A percentile compares a stretch with the other conserved stretches of the same genome.
phyloP scores from a whole-genome alignment of 805 yeast genomes.

The Candida railenensis region DNA sequence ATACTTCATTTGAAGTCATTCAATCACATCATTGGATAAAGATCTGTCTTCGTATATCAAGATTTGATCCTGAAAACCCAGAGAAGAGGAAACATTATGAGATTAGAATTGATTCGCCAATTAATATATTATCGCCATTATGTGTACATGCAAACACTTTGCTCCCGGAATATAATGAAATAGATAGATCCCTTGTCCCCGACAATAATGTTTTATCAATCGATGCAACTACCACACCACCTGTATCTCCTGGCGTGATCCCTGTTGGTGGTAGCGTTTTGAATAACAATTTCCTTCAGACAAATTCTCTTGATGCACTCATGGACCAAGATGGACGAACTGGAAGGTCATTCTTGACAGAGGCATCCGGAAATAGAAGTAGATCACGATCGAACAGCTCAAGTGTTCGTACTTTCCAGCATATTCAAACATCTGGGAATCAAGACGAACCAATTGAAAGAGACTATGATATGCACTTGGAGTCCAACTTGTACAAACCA shows the following conservation, averaged over 20 bases:
- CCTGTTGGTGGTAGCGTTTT: conserved; percentile 34
- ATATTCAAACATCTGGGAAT: conserved; percentile 21
- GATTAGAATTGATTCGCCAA: conserved; percentile 91
- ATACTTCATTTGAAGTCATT: conserved; percentile 75
- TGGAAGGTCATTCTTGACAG: conserved; percentile 7
- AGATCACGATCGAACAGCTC: conserved; percentile 5
- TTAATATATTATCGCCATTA: conserved; percentile 71
- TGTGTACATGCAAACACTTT: conserved; percentile 82
- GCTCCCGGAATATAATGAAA: conserved; percentile 61
- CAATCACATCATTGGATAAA: conserved; percentile 96
- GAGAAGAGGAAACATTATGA: conserved; percentile 86
- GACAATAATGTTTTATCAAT: conserved; percentile 19
- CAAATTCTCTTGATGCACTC: conserved; percentile 2
- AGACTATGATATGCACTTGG: conserved; percentile 40
- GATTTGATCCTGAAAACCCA: conserved; percentile 50
- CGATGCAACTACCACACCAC: conserved; percentile 32
- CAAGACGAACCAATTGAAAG: conserved; percentile 35
- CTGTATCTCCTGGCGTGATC: conserved; percentile 54
- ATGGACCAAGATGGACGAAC: not conserved
- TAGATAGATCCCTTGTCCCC: conserved; percentile 12
- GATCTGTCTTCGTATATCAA: conserved; percentile 77
- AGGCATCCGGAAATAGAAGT: conserved; percentile 2
- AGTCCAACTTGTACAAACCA: conserved; percentile 56
- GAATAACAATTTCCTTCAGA: not conserved
- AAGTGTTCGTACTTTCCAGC: conserved; percentile 21